Base-by-base conservation (phyloP, 2,329 filamentous ascomycete species). In the Apiospora saccharicola region DNA sequence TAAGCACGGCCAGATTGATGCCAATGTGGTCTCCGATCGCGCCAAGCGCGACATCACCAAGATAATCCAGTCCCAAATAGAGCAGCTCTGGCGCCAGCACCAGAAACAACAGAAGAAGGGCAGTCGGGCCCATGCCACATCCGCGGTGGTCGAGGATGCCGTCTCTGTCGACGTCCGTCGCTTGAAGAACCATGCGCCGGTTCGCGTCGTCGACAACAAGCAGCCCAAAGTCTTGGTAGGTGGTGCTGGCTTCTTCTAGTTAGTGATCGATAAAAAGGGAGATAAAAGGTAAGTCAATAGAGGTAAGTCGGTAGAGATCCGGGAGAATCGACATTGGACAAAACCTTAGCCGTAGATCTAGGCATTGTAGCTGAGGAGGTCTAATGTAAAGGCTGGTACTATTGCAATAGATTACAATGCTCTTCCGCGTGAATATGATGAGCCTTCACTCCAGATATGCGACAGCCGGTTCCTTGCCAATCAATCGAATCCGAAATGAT, bases 371-470 rank as follows among this genome's bases (percentile, higher is more conserved):
- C 8, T 7, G 30, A 41, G 10, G 34, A 5, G 10, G 22, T 24
- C n/a, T 8, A 64, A 64, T 64, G 30, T 22, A 64, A 64, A 64
- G 57, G 57, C 57, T 64, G 57, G 57, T n/a, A 64, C 57, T n/a
- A 41, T 64, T 64, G 34, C 41, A 5, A 8, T 24, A 41, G 24
- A 19, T 41, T 24, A 14, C 34, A 7, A 22, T 64, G 10, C 10
- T 41, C 3, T 41, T 24, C 46, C n/a, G 12, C n/a, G 4, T 53
- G 24, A 44, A 44, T 6, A 14, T 22, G 1, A 49, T 26, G 49
- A 14, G 49, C n/a, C n/a, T 51, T 51, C n/a, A 51, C 12, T 24
- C 10, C 46, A 49, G 19, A 49, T n/a, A n/a, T n/a, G 46, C 19
- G 46, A 49, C n/a, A 8, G 10, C 6, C 46, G 22, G 2, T 49